Base-by-base conservation (phyloP, 225 moss, liverwort and hornwort species). In the Neckera pumila region DNA sequence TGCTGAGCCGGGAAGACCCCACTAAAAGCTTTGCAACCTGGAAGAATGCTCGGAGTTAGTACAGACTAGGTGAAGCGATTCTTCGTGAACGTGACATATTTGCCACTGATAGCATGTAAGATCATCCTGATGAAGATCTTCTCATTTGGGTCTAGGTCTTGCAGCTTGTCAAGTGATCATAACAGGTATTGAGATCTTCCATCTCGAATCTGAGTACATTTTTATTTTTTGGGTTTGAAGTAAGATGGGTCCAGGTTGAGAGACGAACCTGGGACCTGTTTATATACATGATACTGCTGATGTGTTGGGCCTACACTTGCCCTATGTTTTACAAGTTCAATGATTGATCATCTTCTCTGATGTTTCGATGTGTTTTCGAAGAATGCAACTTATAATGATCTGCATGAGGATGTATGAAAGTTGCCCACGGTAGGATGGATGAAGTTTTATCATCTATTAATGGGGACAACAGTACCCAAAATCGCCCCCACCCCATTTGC, bases 1-100 rank as follows among this genome's bases (percentile, higher is more conserved):
- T 86, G 92, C 92, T 79, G 92, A 91, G 69, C 85, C 38, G 58
- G 92, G 92, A 59, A 82, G 74, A 10, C 90, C 87, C 13, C 21
- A 78, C 71, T 92, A 82, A 14, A 76, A 36, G 16, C 63, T 70
- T 19, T 63, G 49, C 71, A 33, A 30, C 47, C 54, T 16, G 5
- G 45, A 45, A 67, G 74, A 20, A 61, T 38, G 69, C 21, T 40
- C 47, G 27, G 28, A 85, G 81, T n/a, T n/a, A n/a, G n/a, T 69
- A 34, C 51, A 78, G 54, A 70, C 42, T 84, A 63, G n/a, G n/a
- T 80, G 22, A 40, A 92, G 38, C 26, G 34, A 18, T 21, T 47
- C 67, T 69, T 86, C 14, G n/a, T 25, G 25, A 70, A 31, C 36
- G 59, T 86, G 54, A 61, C 60, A 8, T 87, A 59, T 89, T 49